Evolutionary conservation across 2,329 filamentous ascomycete genomes (phyloP), one percentile per base, ranked within the genome.

Genomic region (Pseudogymnoascus sp.): DNA sequence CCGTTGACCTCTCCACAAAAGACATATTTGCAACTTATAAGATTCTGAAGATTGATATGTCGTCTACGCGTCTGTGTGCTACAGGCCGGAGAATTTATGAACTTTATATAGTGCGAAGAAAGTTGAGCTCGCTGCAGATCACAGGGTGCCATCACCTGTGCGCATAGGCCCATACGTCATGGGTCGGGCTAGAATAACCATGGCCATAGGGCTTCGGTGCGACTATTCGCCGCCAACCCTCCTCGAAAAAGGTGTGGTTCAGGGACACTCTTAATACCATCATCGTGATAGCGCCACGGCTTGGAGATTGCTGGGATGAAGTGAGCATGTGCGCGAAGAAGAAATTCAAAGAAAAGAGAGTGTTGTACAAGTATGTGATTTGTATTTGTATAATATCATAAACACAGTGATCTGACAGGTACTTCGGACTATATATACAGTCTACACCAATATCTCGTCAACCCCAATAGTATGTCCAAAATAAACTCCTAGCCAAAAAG

Each of bases 1-100:
- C 65, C 37, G 64, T 68, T 39, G 39, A 39, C 59, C n/a, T 61
- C 10, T 61, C 59, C 11, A 61, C 59, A 29, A 57, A 57, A 34
- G 51, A 57, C 51, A 57, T 57, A 34, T 34, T 57, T 57, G 51
- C 26, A 18, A 7, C n/a, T 36, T 57, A 14, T 57, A 21, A 18
- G 11, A 57, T 57, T 21, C 29, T 21, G 11, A 36, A 36, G 16
- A 12, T 36, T 57, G 29, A 8, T 36, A 36, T 34, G 34, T 57
- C 2, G 29, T 34, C 14, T 12, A 57, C 8, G 29, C 29, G 29
- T 34, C 51, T 57, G 29, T 36, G 16, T 57, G 29, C n/a, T 34
- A 36, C 51, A 21, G 29, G 5, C 51, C 16, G 51, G 51, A 57
- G n/a, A 57, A 57, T 57, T 57, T 57, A 2, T 12, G n/a, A 57